These are phyloP conservation scores for Thalassiosira profunda DNA, from an alignment of 108 stramenopile genomes.

Conservation along the genomic window DNA sequence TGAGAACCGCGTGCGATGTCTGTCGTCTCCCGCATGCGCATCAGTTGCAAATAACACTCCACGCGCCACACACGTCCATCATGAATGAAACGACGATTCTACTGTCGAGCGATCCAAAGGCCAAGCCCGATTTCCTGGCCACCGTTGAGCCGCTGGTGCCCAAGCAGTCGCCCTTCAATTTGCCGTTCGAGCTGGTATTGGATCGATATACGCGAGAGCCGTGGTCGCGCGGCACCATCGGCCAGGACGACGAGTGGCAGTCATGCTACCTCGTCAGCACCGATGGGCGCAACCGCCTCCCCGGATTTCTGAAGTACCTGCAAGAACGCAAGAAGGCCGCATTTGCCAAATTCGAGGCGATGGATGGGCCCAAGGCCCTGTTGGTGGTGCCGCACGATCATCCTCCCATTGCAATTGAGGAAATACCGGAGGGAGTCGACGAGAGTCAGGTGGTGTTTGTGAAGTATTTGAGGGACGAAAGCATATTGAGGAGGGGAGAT, in stretches of 20 bases:
- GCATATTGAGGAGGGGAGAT: constrained; percentile 14
- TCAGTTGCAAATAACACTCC: no score
- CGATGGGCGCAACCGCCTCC: constrained; percentile 78
- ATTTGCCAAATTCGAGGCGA: constrained; percentile 59
- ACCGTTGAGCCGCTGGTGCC: constrained; percentile 47
- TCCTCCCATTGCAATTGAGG: constrained; percentile 17
- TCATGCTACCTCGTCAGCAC: constrained; percentile 41
- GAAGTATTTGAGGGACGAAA: constrained; percentile 54
- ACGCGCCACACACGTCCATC: no score
- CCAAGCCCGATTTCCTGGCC: constrained; percentile 78
- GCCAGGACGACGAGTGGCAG: constrained; percentile 18
- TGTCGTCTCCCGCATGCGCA: no score
- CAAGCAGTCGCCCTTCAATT: constrained; percentile 1
- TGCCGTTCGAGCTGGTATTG: constrained; percentile 61
- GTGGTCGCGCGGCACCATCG: constrained; percentile 60
- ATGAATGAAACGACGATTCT: constrained; percentile 46
- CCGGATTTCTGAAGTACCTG: constrained; percentile 78
- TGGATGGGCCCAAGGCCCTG: constrained; percentile 29
- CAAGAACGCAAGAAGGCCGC: constrained; percentile 77
- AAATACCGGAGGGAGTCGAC: constrained; percentile 35
- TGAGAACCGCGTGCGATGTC: no score
- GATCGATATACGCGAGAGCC: constrained; percentile 82
- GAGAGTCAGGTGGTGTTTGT: constrained; percentile 34
- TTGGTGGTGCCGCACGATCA: constrained; percentile 71
- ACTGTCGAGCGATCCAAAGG: constrained; percentile 33